phyloP scores from a whole-genome alignment of 1,139 yeast species.

The Yamadazyma jaroonii region DNA sequence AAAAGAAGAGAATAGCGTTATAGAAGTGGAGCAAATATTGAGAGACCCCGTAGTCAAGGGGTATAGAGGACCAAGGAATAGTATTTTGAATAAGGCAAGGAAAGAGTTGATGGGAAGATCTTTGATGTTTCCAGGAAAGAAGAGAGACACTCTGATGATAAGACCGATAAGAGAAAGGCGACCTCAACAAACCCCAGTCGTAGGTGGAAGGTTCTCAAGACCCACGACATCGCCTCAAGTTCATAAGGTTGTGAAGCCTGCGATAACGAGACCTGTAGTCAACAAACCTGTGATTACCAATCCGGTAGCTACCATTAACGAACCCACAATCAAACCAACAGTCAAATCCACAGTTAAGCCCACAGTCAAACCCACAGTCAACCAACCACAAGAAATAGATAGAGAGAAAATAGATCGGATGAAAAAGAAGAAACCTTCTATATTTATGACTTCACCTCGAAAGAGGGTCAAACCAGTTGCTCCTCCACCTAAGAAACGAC shows the following conservation, averaged over 20 bases:
- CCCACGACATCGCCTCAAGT: too few relatives aligned
- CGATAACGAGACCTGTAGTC: background rate
- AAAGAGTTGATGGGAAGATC: constrained; percentile 32
- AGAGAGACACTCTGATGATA: constrained; percentile 20
- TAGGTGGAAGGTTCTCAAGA: too few relatives aligned
- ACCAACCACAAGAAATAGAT: background rate
- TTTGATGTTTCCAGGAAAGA: constrained; percentile 27
- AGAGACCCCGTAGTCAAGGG: constrained; percentile 39
- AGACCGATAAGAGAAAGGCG: constrained; percentile 14
- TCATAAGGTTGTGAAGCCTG: background rate
- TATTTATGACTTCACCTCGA: constrained; percentile 3
- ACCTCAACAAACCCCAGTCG: background rate
- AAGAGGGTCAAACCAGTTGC: background rate
- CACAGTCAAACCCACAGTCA: background rate
- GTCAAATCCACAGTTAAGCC: background rate
- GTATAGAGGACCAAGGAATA: constrained; percentile 17
- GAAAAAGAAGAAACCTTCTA: constrained; percentile 4
- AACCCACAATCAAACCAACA: background rate
- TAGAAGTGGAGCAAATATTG: constrained; percentile 34
- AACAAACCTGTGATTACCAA: background rate
- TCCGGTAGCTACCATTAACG: background rate
- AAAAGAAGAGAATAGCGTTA: constrained; percentile 47
- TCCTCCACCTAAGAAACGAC: background rate
- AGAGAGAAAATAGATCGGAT: background rate
- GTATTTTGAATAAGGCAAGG: constrained; percentile 37